Evolutionary conservation across 2,329 filamentous ascomycete species (phyloP).

Genomic region (Verruconis gallopava): DNA sequence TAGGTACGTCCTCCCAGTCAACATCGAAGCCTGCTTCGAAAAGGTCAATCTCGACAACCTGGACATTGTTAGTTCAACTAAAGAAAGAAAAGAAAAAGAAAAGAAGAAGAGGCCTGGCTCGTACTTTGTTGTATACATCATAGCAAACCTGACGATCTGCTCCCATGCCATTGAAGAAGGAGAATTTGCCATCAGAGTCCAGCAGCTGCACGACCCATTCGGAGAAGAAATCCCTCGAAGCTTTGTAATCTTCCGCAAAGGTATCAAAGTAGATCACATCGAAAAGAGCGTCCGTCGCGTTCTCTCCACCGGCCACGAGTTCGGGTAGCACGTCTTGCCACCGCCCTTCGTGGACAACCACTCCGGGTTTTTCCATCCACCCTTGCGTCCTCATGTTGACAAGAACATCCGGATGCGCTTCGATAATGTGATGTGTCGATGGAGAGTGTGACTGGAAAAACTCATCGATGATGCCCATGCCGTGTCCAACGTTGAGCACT

Average conservation of each 20-base stretch:
- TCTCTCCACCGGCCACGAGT: slow-evolving; percentile 22
- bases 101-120: slow-evolving; percentile 2
- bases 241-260: slow-evolving; percentile 84
- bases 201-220: slow-evolving; percentile 75
- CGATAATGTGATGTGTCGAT: slow-evolving; percentile 36
- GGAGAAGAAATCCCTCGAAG: slow-evolving; percentile 75
- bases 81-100: background rate
- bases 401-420: slow-evolving; percentile 38
- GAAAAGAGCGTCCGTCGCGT: slow-evolving; percentile 24
- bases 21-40: slow-evolving; percentile 81
- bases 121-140: slow-evolving; percentile 77
- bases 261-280: slow-evolving; percentile 83
- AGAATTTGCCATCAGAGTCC: slow-evolving; percentile 45
- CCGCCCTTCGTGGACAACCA: slow-evolving; percentile 34
- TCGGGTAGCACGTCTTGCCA: slow-evolving; percentile 38
- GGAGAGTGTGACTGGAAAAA: slow-evolving; percentile 33
- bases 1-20: slow-evolving; percentile 66
- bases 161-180: slow-evolving; percentile 65
- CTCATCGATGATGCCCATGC: slow-evolving; percentile 38
- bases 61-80: slow-evolving; percentile 4
- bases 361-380: slow-evolving; percentile 36
- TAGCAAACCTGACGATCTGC: slow-evolving; percentile 89
- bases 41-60: slow-evolving; percentile 74
- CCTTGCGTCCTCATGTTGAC: slow-evolving; percentile 32
- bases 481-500: slow-evolving; percentile 37